These are phyloP conservation scores for Schizophyllum commune DNA, from an alignment of 1,284 basidiomycete species.

Conservation along the genomic window DNA sequence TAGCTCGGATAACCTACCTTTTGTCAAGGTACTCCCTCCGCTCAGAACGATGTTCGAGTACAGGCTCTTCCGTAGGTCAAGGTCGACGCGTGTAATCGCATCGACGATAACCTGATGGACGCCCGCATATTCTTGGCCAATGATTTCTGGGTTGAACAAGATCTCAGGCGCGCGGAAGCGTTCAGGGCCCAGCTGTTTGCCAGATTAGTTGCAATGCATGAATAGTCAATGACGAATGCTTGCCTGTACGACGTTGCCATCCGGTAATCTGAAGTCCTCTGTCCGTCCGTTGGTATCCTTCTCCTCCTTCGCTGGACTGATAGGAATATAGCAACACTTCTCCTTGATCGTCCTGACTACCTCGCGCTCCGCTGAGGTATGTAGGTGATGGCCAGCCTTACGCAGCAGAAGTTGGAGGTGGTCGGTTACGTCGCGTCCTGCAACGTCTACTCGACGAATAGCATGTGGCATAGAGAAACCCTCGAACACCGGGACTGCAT, in stretches of 20 bases:
- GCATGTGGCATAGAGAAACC: conserved; percentile 99
- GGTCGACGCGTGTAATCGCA: conserved; percentile 78
- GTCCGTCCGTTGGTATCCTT: conserved; percentile 74
- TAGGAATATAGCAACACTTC: conserved; percentile 92
- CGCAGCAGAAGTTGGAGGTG: conserved; percentile 91
- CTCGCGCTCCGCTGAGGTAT: conserved; percentile 96
- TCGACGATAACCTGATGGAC: conserved; percentile 95
- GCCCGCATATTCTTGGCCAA: conserved; percentile 94
- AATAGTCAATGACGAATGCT: conserved; percentile 16
- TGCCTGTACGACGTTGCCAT: conserved; percentile 91
- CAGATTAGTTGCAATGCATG: conserved; percentile 5
- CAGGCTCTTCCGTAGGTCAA: conserved; percentile 90
- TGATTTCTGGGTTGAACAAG: conserved; percentile 94
- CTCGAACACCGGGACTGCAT: conserved; percentile 98
- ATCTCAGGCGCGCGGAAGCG: conserved; percentile 97
- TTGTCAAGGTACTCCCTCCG: conserved; percentile 92
- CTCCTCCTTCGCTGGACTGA: conserved; percentile 91
- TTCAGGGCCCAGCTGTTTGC: conserved; percentile 79
- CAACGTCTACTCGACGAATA: conserved; percentile 92
- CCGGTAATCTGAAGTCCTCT: conserved; percentile 93
- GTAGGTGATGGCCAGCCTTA: conserved; percentile 91
- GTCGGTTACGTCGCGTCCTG: conserved; percentile 96
- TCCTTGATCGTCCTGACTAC: conserved; percentile 98
- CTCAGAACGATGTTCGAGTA: conserved; percentile 97
- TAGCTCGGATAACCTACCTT: conserved; percentile 46